Evolutionary conservation across 2,329 filamentous ascomycete genomes (phyloP).

Genomic region (Neophaeococcomyces mojaviensis): DNA sequence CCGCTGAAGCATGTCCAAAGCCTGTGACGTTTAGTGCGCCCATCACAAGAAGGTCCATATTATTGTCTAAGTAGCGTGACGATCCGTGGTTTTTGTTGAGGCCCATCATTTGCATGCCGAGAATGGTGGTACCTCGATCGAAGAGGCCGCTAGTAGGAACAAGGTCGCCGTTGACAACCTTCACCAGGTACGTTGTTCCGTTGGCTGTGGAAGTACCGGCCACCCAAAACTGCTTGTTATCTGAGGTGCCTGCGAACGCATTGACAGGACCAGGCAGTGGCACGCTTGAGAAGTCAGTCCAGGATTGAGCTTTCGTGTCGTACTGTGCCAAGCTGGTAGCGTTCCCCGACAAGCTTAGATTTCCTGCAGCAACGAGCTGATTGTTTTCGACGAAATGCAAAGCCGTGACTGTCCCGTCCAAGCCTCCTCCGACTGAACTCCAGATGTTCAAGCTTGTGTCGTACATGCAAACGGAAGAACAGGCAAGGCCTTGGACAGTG

Average conservation of each 20-base stretch:
- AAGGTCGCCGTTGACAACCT: conserved; percentile 70
- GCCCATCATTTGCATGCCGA: conserved; percentile 73
- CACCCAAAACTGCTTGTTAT: conserved; percentile 71
- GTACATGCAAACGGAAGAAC: conserved; percentile 74
- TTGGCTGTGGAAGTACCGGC: conserved; percentile 60
- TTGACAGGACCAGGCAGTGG: conserved; percentile 73
- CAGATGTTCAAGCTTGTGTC: conserved; percentile 65
- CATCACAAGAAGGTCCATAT: conserved; percentile 73
- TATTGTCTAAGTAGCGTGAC: conserved; percentile 55
- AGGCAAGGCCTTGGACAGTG: conserved; percentile 72
- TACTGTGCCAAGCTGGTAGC: conserved; percentile 64
- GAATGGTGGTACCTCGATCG: conserved; percentile 59
- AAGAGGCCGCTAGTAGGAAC: conserved; percentile 57
- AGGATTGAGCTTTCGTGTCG: conserved; percentile 59
- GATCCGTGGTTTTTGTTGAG: conserved; percentile 60
- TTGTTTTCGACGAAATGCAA: conserved; percentile 70
- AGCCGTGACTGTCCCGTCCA: conserved; percentile 62
- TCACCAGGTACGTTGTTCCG: conserved; percentile 69
- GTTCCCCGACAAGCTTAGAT: conserved; percentile 61
- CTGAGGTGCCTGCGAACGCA: conserved; percentile 65
- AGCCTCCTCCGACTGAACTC: conserved; percentile 66
- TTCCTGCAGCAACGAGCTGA: conserved; percentile 68
- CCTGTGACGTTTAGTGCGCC: conserved; percentile 67
- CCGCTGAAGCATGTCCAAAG: conserved; percentile 78
- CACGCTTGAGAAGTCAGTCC: conserved; percentile 54